Evolutionary conservation across 2,329 filamentous ascomycete species (phyloP), one percentile per base, ranked within the genome.

Genomic region (Aspergillus latus): DNA sequence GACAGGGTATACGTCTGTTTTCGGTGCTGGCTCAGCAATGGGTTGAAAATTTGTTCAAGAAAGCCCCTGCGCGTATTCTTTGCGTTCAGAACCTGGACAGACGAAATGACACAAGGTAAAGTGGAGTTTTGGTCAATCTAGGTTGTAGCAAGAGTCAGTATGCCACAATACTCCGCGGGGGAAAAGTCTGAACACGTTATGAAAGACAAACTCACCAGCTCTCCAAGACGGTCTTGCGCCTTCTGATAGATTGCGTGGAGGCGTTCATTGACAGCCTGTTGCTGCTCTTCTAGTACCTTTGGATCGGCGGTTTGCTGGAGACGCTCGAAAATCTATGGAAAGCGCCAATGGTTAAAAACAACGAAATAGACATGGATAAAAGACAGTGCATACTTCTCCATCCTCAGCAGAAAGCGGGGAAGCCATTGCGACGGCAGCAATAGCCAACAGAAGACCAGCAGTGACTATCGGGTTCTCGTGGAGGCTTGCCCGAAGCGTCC

Each of bases 71-170:
- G 85, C n/a, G 93, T 96, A 70, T 94, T 87, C 59, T 83, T 82
- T 44, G 90, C 91, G 69, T 92, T 89, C 59, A 95, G 84, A 59
- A 99, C 81, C 65, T 89, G 86, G 69, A 99, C 84, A 43, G 90
- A 89, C 65, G 90, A 90, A 71, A 99, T 88, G 11, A 91, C 90
- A 66, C 94, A 90, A 40, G 94, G 93, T 56, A 94, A 84, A 43
- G 90, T 90, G 63, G 88, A 88, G 73, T 97, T 96, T 74, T 89
- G 84, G 63, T 86, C 83, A 68, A 95, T 83, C 88, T 92, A 62
- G 65, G 52, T 52, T 42, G 60, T 58, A 49, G 15, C 32, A 43
- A 59, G 61, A 59, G 61, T 62, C 36, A 62, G 57, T 53, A 47
- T 3, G 21, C 21, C 21, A 21, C 21, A 21, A 21, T 21, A 21